Base-by-base conservation (phyloP, 2,329 filamentous ascomycete species). In the Blastomyces parvus region DNA sequence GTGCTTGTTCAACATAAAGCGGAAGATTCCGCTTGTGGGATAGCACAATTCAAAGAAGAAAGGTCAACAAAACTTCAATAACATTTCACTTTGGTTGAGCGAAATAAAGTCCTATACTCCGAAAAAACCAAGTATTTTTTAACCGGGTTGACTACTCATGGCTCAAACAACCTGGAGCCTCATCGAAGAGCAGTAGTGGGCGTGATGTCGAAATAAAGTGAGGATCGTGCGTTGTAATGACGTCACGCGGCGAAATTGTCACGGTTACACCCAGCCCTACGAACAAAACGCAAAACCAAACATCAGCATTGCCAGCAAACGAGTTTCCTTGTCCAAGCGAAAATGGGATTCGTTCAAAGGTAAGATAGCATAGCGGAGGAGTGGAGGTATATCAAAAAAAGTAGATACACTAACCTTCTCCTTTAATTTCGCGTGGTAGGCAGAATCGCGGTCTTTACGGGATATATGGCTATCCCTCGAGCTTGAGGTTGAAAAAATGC, bases 401-500 rank as follows among this genome's bases (percentile, higher is more conserved):
- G 1, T 33, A 55, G n/a, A 63, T 2, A 11, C 22, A 67, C 64
- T 62, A 57, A 74, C 75, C 74, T 77, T 77, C 67, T 77, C 73
- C 71, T 76, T 77, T 59, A 77, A 63, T 71, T 77, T 86, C 65
- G 84, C 83, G 72, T 85, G 82, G 74, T 85, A 88, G 66, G 69
- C 70, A 42, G 83, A 82, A 68, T 83, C 77, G 66, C 82, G 80
- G 62, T 83, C 82, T 71, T 85, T 85, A 64, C 78, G 80, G 69
- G 84, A 82, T 60, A 88, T 77, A 70, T 87, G 84, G 22, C 85
- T 85, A 72, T 88, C 86, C 64, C 86, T 82, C 30, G 84, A 86
- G 69, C 78, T 78, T 2, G 84, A 86, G 9, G 86, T 88, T 57
- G 85, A 83, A 72, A 85, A 87, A 74, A 88, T 86, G 71, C 84